Conservation (phyloP, 352 stramenopile genomes). For the Pythium grandisporangium region DNA sequence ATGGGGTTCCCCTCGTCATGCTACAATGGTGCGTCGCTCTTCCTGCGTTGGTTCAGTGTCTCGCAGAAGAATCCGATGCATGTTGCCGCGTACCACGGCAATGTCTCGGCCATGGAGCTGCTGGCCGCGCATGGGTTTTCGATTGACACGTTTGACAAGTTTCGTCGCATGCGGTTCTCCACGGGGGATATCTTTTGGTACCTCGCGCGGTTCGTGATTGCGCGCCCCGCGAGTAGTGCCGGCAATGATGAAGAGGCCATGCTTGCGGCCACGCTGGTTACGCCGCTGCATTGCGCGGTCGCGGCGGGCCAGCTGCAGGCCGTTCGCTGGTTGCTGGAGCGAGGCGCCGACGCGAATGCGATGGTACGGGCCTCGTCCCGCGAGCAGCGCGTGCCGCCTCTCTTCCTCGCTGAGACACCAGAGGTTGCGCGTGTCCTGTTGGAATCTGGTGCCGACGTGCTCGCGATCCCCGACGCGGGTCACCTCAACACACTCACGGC, state of each 20-base stretch:
- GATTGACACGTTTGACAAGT: constrained; percentile 65
- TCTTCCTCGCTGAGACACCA: constrained; percentile 66
- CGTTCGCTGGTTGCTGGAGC: constrained; percentile 58
- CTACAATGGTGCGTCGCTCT: constrained; percentile 37
- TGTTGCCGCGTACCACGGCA: constrained; percentile 63
- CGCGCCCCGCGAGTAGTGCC: constrained; percentile 26
- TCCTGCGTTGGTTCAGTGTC: constrained; percentile 44
- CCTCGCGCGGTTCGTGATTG: constrained; percentile 65
- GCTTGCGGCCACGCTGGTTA: constrained; percentile 80
- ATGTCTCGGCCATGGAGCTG: constrained; percentile 56
- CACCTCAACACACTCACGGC: constrained; percentile 77
- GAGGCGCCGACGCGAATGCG: constrained; percentile 41
- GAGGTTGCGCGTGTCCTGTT: constrained; percentile 57
- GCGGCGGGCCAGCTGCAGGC: constrained; percentile 55
- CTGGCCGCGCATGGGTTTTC: constrained; percentile 44
- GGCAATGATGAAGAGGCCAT: constrained; percentile 66
- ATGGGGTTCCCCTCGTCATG: constrained; percentile 49
- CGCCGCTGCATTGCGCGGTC: constrained; percentile 71
- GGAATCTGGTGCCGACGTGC: constrained; percentile 47
- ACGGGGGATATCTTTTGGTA: constrained; percentile 81
- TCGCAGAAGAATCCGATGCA: constrained; percentile 79
- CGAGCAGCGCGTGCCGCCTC: constrained; percentile 59
- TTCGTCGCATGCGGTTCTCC: constrained; percentile 64
- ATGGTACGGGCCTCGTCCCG: constrained; percentile 53
- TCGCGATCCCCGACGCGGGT: constrained; percentile 62